These are phyloP conservation scores for Candida parachauliodes DNA, from an alignment of 805 yeast genomes.

Conservation along the genomic window DNA sequence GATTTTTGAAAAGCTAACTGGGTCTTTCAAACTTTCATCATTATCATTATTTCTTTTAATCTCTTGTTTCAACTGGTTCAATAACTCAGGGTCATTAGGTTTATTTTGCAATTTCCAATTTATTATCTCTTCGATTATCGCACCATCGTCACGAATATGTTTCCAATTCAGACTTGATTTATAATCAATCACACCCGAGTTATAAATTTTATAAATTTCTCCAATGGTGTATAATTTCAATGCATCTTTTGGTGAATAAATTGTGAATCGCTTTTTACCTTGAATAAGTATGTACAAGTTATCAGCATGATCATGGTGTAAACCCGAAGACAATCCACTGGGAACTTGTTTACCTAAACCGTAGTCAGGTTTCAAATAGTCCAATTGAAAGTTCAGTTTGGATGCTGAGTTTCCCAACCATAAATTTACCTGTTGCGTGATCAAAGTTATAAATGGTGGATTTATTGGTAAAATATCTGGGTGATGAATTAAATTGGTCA, in stretches of 20 bases:
- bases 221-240: conserved; percentile 62
- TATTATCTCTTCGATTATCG: conserved; percentile 48
- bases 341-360: conserved; percentile 54
- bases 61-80: conserved; percentile 9
- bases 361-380: conserved; percentile 11
- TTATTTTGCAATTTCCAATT: conserved; percentile 36
- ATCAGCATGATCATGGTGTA: conserved; percentile 81
- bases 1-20: conserved; percentile 64
- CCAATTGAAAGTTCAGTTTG: conserved; percentile 4
- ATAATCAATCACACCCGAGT: conserved; percentile 70
- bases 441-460: conserved; percentile 34
- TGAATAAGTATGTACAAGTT: conserved; percentile 59
- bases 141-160: conserved; percentile 58
- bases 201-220: conserved; percentile 44
- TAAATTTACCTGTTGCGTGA: conserved; percentile 69
- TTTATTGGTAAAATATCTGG: conserved; percentile 35
- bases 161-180: conserved; percentile 54
- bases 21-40: conserved; percentile 23
- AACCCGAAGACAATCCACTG: conserved; percentile 60
- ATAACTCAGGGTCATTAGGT: conserved; percentile 17
- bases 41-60: conserved; percentile 9
- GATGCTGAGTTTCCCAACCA: conserved; percentile 54
- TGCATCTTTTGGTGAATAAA: conserved; percentile 64
- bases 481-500: conserved; percentile 32
- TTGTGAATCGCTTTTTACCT: conserved; percentile 64